phyloP scores from a whole-genome alignment of 2,329 filamentous ascomycete species.

The Penicillium psychrosexuale region DNA sequence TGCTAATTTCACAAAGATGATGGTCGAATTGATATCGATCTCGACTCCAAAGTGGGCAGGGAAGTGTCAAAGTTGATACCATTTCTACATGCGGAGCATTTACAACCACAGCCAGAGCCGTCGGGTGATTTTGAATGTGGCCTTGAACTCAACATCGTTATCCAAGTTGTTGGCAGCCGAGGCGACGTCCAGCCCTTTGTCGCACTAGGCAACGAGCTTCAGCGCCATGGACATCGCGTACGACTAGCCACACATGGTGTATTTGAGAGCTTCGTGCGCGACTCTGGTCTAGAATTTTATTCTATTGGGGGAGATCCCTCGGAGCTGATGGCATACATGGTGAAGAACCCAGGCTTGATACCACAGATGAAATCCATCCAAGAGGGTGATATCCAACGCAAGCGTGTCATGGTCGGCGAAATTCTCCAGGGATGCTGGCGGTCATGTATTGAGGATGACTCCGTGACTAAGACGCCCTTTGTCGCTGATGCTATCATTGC shows the following conservation, averaged over 20 bases:
- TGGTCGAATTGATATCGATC: conserved; percentile 22
- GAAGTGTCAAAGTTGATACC: conserved; percentile 16
- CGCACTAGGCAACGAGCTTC: conserved; percentile 52
- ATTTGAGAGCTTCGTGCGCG: conserved; percentile 52
- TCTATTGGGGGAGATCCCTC: conserved; percentile 54
- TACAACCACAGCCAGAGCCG: neutral
- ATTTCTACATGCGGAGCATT: conserved; percentile 6
- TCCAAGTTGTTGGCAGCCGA: conserved; percentile 55
- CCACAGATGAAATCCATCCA: conserved; percentile 30
- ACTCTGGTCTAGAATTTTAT: conserved; percentile 53
- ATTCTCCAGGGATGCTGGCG: conserved; percentile 35
- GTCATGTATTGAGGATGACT: conserved; percentile 29
- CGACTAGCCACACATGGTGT: conserved; percentile 54
- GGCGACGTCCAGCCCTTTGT: conserved; percentile 60
- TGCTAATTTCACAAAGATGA: conserved; percentile 11
- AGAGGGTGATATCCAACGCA: conserved; percentile 24
- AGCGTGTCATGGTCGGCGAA: conserved; percentile 26
- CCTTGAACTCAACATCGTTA: conserved; percentile 47
- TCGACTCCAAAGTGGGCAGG: conserved; percentile 21
- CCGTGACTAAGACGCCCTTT: conserved; percentile 36
- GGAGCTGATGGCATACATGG: conserved; percentile 48
- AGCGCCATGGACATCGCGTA: conserved; percentile 53
- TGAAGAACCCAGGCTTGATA: conserved; percentile 43
- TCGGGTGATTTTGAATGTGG: neutral
- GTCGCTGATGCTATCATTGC: conserved; percentile 52